A percentile compares a stretch with the other conserved stretches of the same genome.
phyloP scores from a whole-genome alignment of 2,329 filamentous ascomycete genomes.

The Penicillium sp. region DNA sequence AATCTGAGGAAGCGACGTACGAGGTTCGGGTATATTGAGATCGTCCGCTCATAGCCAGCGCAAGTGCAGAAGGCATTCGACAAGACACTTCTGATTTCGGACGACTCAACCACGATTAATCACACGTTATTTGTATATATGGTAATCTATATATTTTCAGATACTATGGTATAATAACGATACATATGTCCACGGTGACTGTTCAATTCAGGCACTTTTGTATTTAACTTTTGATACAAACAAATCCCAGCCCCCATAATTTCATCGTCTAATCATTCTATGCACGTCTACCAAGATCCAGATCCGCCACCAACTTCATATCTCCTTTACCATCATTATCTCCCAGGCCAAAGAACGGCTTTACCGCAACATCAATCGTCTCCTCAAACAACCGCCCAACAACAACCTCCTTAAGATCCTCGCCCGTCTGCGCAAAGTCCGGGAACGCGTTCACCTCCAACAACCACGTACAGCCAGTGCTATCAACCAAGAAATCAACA shows the following conservation, averaged over 20 bases:
- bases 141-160: too few species aligned
- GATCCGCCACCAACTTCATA: slow-evolving; percentile 41
- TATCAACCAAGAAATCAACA: slow-evolving; percentile 83
- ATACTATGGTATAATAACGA: too few species aligned
- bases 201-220: background rate
- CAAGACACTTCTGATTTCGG: too few species aligned
- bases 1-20: too few species aligned
- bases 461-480: slow-evolving; percentile 64
- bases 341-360: slow-evolving; percentile 62
- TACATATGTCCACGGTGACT: too few species aligned
- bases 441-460: slow-evolving; percentile 95
- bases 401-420: slow-evolving; percentile 63
- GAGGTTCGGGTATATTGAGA: too few species aligned
- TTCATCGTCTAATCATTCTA: background rate
- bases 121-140: too few species aligned
- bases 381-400: slow-evolving; percentile 76
- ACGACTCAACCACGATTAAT: too few species aligned
- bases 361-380: slow-evolving; percentile 66
- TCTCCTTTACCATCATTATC: slow-evolving; percentile 23
- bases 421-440: slow-evolving; percentile 89
- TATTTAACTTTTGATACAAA: background rate
- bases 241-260: background rate
- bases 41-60: too few species aligned
- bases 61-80: too few species aligned
- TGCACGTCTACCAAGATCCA: slow-evolving; percentile 40